Evolutionary conservation across 176 grass and related monocot genomes (phyloP).

Genomic region (Areca catechu): DNA sequence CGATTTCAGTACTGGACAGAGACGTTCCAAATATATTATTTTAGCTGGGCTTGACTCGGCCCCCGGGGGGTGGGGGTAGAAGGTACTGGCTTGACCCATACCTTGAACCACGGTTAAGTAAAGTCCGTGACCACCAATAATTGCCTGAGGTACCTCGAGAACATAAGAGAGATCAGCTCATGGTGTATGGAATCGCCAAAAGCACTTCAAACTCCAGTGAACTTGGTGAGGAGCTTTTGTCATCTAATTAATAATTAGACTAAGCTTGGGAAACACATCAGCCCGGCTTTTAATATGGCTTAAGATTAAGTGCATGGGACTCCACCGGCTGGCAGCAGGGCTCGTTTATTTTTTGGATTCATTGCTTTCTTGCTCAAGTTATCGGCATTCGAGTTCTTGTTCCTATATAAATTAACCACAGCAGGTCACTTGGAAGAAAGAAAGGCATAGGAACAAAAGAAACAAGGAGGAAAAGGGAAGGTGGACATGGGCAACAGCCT

Average conservation of each 20-base stretch:
- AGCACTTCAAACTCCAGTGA: constrained; percentile 15
- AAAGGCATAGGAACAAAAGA: background rate
- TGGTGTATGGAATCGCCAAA: background rate
- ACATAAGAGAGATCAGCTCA: too few relatives aligned
- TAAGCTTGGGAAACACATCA: constrained; percentile 33
- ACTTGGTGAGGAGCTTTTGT: constrained; percentile 30
- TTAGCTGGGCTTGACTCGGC: too few relatives aligned
- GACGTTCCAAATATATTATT: too few relatives aligned
- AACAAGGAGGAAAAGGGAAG: background rate
- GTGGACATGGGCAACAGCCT: constrained; percentile 12
- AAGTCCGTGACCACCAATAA: too few relatives aligned
- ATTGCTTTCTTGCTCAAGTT: constrained; percentile 3
- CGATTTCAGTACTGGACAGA: too few relatives aligned
- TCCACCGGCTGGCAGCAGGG: constrained; percentile 25
- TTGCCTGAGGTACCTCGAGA: too few relatives aligned
- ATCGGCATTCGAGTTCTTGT: constrained; percentile 4
- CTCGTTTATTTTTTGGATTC: background rate
- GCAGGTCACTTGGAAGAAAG: constrained; percentile 8
- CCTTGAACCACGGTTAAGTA: too few relatives aligned
- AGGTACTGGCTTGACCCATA: too few relatives aligned
- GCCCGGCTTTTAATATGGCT: constrained; percentile 37
- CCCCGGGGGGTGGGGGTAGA: too few relatives aligned
- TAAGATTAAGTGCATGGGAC: constrained; percentile 10
- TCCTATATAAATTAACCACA: constrained; percentile 11
- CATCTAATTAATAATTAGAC: constrained; percentile 35